Percentiles rank a stretch among this genome's conserved stretches.
phyloP scores from a whole-genome alignment of 1,284 basidiomycete species.

The Neonothopanus nambi region DNA sequence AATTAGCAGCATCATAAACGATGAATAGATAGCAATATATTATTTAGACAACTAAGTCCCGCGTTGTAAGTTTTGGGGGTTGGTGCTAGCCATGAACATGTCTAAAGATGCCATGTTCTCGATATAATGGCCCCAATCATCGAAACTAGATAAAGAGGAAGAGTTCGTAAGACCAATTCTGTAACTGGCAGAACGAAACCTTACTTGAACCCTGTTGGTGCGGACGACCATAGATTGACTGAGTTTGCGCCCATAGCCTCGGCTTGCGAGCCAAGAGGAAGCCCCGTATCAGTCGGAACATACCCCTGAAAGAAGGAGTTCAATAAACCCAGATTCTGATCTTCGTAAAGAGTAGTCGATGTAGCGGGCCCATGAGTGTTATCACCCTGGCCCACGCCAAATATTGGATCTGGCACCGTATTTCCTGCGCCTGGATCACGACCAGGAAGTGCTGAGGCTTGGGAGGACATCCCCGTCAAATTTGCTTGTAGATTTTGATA shows the following conservation, averaged over 20 bases:
- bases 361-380: not conserved
- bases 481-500: too few relatives aligned
- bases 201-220: conserved; percentile 7
- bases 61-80: too few relatives aligned
- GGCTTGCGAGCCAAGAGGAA: not conserved
- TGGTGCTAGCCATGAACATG: not conserved
- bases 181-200: not conserved
- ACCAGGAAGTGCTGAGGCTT: too few relatives aligned
- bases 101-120: conserved; percentile 1
- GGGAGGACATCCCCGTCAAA: too few relatives aligned
- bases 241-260: not conserved
- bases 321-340: not conserved
- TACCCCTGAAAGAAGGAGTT: not conserved
- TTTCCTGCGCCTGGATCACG: not conserved
- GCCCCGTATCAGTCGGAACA: not conserved
- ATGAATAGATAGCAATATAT: too few relatives aligned
- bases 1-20: too few relatives aligned
- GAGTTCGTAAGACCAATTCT: not conserved
- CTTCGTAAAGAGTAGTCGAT: not conserved
- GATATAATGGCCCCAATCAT: conserved; percentile 11
- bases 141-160: not conserved
- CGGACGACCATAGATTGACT: not conserved
- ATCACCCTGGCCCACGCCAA: conserved; percentile 1
- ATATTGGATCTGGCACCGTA: not conserved
- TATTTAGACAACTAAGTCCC: too few relatives aligned